A percentile compares a stretch with the other conserved stretches of the same genome.
Conservation (phyloP, 495 filamentous ascomycete genomes). For the Talaromyces nanjingensis region DNA sequence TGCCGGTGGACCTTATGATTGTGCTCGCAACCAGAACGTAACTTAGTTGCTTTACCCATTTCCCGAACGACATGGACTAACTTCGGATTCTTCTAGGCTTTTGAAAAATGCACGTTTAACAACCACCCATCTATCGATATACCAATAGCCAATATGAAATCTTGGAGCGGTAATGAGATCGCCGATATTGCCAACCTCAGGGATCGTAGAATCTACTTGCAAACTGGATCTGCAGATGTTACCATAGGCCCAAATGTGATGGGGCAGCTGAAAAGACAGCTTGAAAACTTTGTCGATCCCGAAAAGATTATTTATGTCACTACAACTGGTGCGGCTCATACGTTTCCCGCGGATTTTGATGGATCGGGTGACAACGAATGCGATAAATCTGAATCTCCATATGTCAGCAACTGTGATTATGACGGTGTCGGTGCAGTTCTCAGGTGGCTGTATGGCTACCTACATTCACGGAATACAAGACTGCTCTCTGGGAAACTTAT, state of each 20-base stretch:
- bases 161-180: not conserved
- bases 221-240: not conserved
- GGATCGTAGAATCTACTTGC: not conserved
- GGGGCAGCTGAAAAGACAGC: not conserved
- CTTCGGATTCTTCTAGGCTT: not conserved
- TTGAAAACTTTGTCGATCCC: not conserved
- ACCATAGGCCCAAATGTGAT: not conserved
- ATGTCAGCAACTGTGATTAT: not conserved
- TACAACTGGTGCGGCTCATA: not conserved
- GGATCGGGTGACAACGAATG: not conserved
- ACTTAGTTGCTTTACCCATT: not conserved
- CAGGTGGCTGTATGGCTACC: not conserved
- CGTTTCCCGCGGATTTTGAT: not conserved
- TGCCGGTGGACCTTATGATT: not conserved
- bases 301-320: not conserved
- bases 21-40: not conserved
- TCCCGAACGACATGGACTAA: not conserved
- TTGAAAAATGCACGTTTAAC: not conserved
- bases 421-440: not conserved
- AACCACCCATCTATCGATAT: not conserved
- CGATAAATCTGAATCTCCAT: not conserved
- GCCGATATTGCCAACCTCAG: not conserved
- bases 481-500: not conserved
- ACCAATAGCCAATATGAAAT: not conserved
- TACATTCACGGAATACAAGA: not conserved